Base-by-base conservation (phyloP, 1,284 basidiomycete genomes). In the Baeospora myosura region DNA sequence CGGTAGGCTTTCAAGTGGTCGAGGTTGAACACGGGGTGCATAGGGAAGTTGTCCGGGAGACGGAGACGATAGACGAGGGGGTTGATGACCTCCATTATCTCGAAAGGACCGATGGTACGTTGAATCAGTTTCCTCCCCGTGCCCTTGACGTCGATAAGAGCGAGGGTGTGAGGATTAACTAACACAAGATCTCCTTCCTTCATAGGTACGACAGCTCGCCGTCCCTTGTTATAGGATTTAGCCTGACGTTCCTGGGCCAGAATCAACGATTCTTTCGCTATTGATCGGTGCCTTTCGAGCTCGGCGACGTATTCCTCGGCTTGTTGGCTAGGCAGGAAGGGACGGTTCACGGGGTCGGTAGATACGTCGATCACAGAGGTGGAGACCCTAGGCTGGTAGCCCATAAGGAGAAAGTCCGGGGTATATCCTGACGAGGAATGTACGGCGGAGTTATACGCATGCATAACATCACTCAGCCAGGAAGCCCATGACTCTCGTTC, bases 401-500 rank as follows among this genome's bases (percentile, higher is more conserved):
- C 32, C 10, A 11, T 34, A 34, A 11, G 10, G 8, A 34, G 32
- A 17, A 34, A 34, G 49, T 60, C 59, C 1, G 61, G 63, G 2
- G 57, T 38, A 11, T 46, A 42, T 0, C 28, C 34, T 5, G 58
- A 59, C 0, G 58, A 47, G 1, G 49, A 24, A 18, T 58, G 56
- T 2, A 48, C 29, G 0, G 48, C 37, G 32, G 55, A 52, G 35
- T 58, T 56, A 40, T 54, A 55, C 3, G 53, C 48, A 24, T 47
- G 48, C 8, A 43, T 32, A n/a, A 50, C 40, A 5, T 50, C 21
- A 2, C 55, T 47, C 3, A 61, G 42, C 25, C 46, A 52, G 7
- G 44, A 31, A 3, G 42, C 35, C 65, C 65, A 68, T 37, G 58
- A 40, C 38, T 48, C 34, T 28, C 62, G 56, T 21, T 55, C 22